Evolutionary conservation across 2,329 filamentous ascomycete genomes (phyloP), one percentile per base, ranked within the genome.

Genomic region (Alternaria conjuncta): DNA sequence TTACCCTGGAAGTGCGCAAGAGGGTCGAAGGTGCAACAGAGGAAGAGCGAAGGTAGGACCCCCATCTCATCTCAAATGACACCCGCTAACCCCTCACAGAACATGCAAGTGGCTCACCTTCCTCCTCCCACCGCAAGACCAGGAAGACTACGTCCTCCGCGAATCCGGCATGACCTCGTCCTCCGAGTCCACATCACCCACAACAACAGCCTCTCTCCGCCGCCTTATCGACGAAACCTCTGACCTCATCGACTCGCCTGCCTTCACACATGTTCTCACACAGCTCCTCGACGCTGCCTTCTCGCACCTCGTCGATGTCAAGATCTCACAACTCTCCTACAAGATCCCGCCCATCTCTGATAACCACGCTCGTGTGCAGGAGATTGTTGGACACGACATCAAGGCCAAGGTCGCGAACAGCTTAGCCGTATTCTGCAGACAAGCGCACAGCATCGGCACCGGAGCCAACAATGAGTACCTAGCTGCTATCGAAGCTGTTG

Each of bases 151-250:
- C 64, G 92, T 98, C 57, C 88, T 99, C 56, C 88, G 88, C 57
- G 92, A 97, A 80, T 96, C 94, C 0, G 94, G 94, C 58, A 93
- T 97, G 74, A 84, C 84, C 68, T 83, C 73, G 47, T 80, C 74
- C 66, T 80, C 73, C 23, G 74, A 68, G 54, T 71, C 70, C 61
- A 60, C 76, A 36, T 81, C 85, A 0, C 23, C 80, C 75, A 65
- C 76, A 74, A 57, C 81, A 78, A 79, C 84, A 28, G 78, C 85
- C 7, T 87, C 89, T 1, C 87, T 99, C 60, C 89, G 95, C 60
- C 90, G 92, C 61, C 87, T 99, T 20, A 87, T 99, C 1, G 95
- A 99, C 78, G 96, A 99, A 83, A 98, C 96, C 2, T 92, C 95
- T 43, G 96, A 99, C 78, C 87, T 99, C 23, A 90, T 98, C 75